Evolutionary conservation across 1,284 basidiomycete genomes (phyloP), one percentile per base, ranked within the genome.

Genomic region (Ceratobasidium sp.): DNA sequence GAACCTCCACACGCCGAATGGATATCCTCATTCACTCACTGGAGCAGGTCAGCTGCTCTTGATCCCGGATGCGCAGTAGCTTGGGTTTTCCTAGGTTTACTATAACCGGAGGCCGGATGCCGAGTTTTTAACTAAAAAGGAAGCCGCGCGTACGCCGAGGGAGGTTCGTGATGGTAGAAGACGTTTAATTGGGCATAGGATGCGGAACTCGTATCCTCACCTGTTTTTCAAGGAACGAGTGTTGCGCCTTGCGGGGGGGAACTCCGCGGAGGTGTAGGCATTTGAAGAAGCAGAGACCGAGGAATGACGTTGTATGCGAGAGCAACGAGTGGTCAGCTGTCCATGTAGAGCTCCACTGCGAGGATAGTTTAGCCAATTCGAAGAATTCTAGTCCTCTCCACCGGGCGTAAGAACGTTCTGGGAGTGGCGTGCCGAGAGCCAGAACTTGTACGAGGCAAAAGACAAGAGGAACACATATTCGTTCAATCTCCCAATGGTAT

Each of bases 61-160:
- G 17, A 32, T 7, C 22, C 49, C 22, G 40, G 29, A 2, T 4
- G 32, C 49, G 32, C 34, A 74, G 46, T 32, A 13, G 46, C 71
- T 49, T 51, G 57, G 29, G 40, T 13, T 46, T 43, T 62, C 59
- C 34, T 9, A 37, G n/a, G 13, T 17, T 25, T 44, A 34, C 54
- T 34, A 2, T 43, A 57, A 22, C 15, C 32, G 25, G 25, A 17
- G 44, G 32, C 34, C 57, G 57, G 59, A 25, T 40, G 71, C 71
- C 71, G 71, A 49, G 17, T 54, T 34, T 51, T 46, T 59, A 54
- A 37, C 71, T 25, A 65, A 65, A 54, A 54, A 61, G 71, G 71
- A 62, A 74, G 61, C 34, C 49, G 61, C 46, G 57, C 32, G 43
- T 51, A 29, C 71, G 71, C 71, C 71, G 49, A 15, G 54, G 19